These are phyloP conservation scores for Bromus sterilis DNA, from an alignment of 176 grass and related monocot genomes.

Conservation along the genomic window DNA sequence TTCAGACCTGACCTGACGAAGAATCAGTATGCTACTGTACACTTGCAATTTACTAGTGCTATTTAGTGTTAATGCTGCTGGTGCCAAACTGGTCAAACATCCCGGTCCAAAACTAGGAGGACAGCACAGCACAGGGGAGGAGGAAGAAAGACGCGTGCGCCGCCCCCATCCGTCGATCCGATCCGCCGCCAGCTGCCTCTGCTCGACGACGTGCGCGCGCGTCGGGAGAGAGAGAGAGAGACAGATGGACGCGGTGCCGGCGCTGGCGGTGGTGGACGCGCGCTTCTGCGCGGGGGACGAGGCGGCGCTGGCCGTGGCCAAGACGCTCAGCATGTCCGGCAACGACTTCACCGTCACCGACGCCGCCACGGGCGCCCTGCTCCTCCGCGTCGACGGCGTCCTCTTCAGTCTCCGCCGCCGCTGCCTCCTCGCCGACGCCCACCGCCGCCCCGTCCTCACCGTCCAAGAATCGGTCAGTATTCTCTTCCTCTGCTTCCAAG, in stretches of 20 bases:
- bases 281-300: conserved; percentile 27
- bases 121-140: too few relatives aligned
- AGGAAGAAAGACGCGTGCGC: neutral
- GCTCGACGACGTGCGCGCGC: neutral
- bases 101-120: neutral
- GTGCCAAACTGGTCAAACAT: neutral
- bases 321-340: conserved; percentile 27
- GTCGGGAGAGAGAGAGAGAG: neutral
- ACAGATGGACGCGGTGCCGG: conserved; percentile 4
- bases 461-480: conserved; percentile 22
- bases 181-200: neutral
- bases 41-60: neutral
- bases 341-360: conserved; percentile 19
- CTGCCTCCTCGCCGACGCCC: conserved; percentile 27
- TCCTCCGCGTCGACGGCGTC: conserved; percentile 23
- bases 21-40: neutral
- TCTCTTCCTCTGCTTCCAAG: neutral
- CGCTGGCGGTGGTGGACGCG: conserved; percentile 32
- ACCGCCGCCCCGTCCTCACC: conserved; percentile 25
- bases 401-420: conserved; percentile 24
- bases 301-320: conserved; percentile 5
- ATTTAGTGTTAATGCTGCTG: neutral
- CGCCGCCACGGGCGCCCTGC: conserved; percentile 12
- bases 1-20: neutral
- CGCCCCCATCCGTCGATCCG: neutral